A percentile compares a stretch with the other conserved stretches of the same genome.
Evolutionary conservation across 2,329 filamentous ascomycete genomes (phyloP).

Genomic region (Metarhizium album): DNA sequence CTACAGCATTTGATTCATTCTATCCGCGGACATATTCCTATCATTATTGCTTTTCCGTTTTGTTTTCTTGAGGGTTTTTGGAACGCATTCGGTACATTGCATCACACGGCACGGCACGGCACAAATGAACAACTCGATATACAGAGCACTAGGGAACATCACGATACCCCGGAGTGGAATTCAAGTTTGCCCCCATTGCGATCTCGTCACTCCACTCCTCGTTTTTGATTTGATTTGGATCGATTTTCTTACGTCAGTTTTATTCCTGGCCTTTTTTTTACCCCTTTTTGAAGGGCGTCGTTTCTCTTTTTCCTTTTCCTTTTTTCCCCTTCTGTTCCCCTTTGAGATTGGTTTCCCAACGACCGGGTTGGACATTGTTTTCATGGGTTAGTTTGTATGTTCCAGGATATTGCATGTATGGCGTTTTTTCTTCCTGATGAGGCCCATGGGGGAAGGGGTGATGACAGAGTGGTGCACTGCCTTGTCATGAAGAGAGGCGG

Average conservation of each 20-base stretch:
- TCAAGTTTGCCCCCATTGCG: slow-evolving; percentile 18
- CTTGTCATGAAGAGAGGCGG: background rate
- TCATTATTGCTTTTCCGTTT: background rate
- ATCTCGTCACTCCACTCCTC: slow-evolving; percentile 28
- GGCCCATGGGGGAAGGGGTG: background rate
- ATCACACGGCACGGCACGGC: slow-evolving; percentile 16
- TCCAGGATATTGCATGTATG: slow-evolving; percentile 7
- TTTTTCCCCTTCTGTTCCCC: too few relatives aligned
- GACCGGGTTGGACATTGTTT: background rate
- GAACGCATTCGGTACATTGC: slow-evolving; percentile 1
- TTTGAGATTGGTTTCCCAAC: background rate
- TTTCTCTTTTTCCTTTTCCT: background rate
- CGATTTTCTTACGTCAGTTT: slow-evolving; percentile 3
- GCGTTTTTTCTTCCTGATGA: slow-evolving; percentile 2
- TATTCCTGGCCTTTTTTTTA: background rate
- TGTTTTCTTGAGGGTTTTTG: slow-evolving; percentile 6
- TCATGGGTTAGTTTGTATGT: slow-evolving; percentile 1
- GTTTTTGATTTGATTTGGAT: slow-evolving; percentile 11
- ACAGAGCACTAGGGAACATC: slow-evolving; percentile 22
- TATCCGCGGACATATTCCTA: background rate
- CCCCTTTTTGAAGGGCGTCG: background rate
- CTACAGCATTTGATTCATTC: background rate
- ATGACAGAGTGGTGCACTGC: background rate
- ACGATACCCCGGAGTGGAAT: slow-evolving; percentile 32
- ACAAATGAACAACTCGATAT: slow-evolving; percentile 21